Evolutionary conservation across 495 filamentous ascomycete genomes (phyloP), one percentile per base, ranked within the genome.

Genomic region (Podospora anserina): DNA sequence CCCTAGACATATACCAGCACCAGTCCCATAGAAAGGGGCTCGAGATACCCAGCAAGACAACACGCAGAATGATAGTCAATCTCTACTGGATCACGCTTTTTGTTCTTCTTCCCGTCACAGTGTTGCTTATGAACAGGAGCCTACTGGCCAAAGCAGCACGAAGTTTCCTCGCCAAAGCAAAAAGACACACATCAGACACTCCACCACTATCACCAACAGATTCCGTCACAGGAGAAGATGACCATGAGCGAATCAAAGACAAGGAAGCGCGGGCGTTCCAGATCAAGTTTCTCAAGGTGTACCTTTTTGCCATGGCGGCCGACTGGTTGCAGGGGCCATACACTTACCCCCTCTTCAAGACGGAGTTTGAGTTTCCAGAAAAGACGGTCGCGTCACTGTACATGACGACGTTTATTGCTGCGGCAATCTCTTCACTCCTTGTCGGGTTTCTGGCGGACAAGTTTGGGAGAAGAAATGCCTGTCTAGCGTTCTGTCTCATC

Each of bases 241-340:
- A 49, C 39, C 13, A 19, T 26, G 55, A 58, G 23, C n/a, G n/a
- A 26, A 23, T 11, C 55, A 58, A 58, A 26, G 55, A 58, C 18
- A 19, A 58, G n/a, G 55, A 58, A n/a, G 55, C 55, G 23, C 55
- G 55, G n/a, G 55, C 55, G n/a, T 58, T 58, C 23, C 55, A 58
- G 55, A 58, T 58, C 55, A 58, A 58, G 23, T 58, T 58, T n/a
- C 55, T 58, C 55, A 58, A 58, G 55, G 55, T 58, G 13, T 58
- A 58, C 18, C 55, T 58, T 5, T 58, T 58, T 6, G 55, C 55
- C 55, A 58, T 58, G 55, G 55, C 55, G 7, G 55, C 55, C 5
- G 55, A 58, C 55, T 58, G 55, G 55, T n/a, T 58, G n/a, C 55
- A 58, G n/a, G 55, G 55, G 55, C 55, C 55, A 13, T 58, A 58